phyloP scores from a whole-genome alignment of 768 basidiomycete genomes.

The Naganishia randhawae region DNA sequence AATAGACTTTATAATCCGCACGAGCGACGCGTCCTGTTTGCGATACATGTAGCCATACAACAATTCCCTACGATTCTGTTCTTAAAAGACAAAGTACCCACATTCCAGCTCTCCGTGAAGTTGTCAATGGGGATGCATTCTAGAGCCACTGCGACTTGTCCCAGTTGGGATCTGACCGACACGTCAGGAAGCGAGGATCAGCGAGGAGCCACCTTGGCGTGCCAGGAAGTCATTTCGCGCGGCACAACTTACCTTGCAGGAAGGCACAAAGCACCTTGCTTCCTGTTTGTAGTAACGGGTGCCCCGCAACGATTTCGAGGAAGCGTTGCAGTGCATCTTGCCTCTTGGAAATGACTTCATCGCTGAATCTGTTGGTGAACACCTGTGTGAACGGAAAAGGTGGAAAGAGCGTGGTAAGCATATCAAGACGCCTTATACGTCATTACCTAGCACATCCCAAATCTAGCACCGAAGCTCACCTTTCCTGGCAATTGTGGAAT shows the following conservation, averaged over 20 bases:
- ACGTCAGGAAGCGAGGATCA: neutral
- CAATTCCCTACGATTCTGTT: neutral
- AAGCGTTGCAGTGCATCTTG: constrained; percentile 93
- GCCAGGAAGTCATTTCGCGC: neutral
- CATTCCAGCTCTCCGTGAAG: too few relatives aligned
- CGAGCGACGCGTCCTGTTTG: neutral
- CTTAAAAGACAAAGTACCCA: too few relatives aligned
- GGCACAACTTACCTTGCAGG: constrained; percentile 58
- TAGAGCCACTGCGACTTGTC: constrained; percentile 48
- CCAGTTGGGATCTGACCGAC: constrained; percentile 73
- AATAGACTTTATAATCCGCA: neutral
- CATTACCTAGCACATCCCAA: too few relatives aligned
- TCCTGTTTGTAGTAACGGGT: constrained; percentile 93
- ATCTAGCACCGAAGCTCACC: constrained; percentile 34
- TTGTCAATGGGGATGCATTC: too few relatives aligned
- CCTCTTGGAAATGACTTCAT: constrained; percentile 89
- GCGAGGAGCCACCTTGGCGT: neutral
- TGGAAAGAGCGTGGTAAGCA: too few relatives aligned
- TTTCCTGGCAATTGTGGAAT: constrained; percentile 96
- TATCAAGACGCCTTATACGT: too few relatives aligned
- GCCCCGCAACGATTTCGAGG: constrained; percentile 91
- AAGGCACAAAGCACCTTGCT: constrained; percentile 95
- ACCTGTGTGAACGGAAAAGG: too few relatives aligned
- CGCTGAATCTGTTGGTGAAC: constrained; percentile 95
- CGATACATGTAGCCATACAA: neutral